Percentiles rank a stretch among this genome's conserved stretches.
These are phyloP conservation scores for Trichoderma gamsii DNA, from an alignment of 495 filamentous ascomycete species.

Conservation along the genomic window DNA sequence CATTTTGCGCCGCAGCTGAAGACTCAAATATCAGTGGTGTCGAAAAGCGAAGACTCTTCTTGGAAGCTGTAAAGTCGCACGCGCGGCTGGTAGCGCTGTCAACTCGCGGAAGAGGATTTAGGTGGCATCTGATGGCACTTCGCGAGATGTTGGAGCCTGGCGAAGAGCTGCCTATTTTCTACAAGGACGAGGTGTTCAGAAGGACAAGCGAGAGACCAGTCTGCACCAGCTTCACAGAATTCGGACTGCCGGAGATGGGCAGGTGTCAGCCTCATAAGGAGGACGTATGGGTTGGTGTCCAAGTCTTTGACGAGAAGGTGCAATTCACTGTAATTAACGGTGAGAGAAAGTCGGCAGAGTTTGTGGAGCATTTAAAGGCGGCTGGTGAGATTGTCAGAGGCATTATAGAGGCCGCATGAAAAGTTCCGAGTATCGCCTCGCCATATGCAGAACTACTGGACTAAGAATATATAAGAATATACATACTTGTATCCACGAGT, in stretches of 20 bases:
- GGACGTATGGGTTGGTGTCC: background rate
- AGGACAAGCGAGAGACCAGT: background rate
- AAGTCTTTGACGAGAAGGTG: constrained; percentile 2
- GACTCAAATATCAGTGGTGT: background rate
- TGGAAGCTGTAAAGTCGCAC: background rate
- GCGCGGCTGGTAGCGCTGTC: background rate
- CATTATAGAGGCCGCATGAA: background rate
- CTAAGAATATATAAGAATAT: no score
- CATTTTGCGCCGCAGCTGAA: constrained; percentile 3
- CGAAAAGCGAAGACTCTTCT: background rate
- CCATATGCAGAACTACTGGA: no score
- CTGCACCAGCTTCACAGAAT: background rate
- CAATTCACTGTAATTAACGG: background rate
- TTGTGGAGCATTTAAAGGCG: background rate
- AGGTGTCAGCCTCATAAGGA: background rate
- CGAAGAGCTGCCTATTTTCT: constrained; percentile 77
- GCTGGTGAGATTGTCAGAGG: background rate
- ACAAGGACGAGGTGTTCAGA: constrained; percentile 71
- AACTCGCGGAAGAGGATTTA: background rate
- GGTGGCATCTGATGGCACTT: constrained; percentile 83
- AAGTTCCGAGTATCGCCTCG: background rate
- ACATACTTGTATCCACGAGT: no score
- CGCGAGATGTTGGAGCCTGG: constrained; percentile 82
- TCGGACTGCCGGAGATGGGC: background rate
- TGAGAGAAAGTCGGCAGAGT: background rate